Base-by-base conservation (phyloP, 1,284 basidiomycete genomes). In the Leccinum insolens region DNA sequence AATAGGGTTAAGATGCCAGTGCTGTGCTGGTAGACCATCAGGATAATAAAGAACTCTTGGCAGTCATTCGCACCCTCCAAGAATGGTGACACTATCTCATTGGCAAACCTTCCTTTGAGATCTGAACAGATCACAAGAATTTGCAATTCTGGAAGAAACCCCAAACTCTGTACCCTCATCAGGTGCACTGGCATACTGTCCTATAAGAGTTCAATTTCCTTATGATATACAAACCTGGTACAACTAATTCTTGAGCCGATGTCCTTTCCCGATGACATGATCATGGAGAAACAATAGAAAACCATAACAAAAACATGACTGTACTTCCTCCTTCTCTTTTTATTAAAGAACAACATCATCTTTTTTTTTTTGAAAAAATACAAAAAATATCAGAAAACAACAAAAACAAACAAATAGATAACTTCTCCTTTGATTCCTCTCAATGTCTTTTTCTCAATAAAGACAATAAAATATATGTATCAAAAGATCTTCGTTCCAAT, bases 191-290 rank as follows among this genome's bases (percentile, higher is more conserved):
- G 49, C 49, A 55, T 1, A 0, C 49, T 0, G 5, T 22, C 3
- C 2, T 55, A 7, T 5, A 55, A 55, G 49, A 55, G 6, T 55
- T 55, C 49, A 55, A 55, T 6, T 55, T 55, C 4, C 15, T 22
- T 6, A 20, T 55, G 12, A 12, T 55, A 0, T 55, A 55, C 12
- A 55, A 55, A 8, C 20, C 49, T 0, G 0, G 20, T 0, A 20
- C 9, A 1, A 55, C 49, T 4, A 55, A 55, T 8, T 55, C 20
- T 6, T 0, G 0, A 11, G 2, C 49, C 0, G 0, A 55, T 9
- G n/a, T n/a, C 12, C 7, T 55, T 3, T 55, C 49, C 6, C 0
- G 7, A 22, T 0, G 20, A 8, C 12, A 22, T 5, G 11, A 52
- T 7, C 2, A 55, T 22, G 49, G 49, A 4, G 15, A 44, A 9